These are phyloP conservation scores for Trametes polyzona DNA, from an alignment of 1,284 basidiomycete genomes.

Conservation along the genomic window DNA sequence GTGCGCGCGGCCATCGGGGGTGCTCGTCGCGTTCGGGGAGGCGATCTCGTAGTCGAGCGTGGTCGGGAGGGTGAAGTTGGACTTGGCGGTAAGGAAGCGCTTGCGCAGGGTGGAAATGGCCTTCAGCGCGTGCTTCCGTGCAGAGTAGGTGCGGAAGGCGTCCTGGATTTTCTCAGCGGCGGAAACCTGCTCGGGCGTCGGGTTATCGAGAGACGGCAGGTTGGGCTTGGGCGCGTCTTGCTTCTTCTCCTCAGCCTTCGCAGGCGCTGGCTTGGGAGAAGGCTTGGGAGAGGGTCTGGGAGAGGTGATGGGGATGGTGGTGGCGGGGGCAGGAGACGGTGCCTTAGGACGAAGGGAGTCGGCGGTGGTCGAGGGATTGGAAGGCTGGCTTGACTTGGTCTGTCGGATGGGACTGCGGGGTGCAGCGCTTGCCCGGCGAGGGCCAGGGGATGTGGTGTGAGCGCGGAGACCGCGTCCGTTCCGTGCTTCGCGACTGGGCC, in stretches of 20 bases:
- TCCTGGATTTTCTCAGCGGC: conserved; percentile 35
- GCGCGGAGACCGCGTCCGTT: conserved; percentile 2
- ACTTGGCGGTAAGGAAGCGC: conserved; percentile 29
- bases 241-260: neutral
- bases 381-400: conserved; percentile 3
- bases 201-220: conserved; percentile 11
- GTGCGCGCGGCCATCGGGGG: conserved; percentile 16
- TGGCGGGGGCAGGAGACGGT: conserved; percentile 5
- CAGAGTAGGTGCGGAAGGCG: conserved; percentile 27
- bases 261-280: neutral
- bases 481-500: conserved; percentile 7
- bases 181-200: conserved; percentile 22
- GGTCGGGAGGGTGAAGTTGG: conserved; percentile 30
- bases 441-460: conserved; percentile 3
- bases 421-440: conserved; percentile 2
- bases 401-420: conserved; percentile 18
- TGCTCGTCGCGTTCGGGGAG: conserved; percentile 3
- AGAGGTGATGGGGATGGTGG: conserved; percentile 18
- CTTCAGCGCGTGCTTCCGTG: conserved; percentile 26
- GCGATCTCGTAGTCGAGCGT: conserved; percentile 30
- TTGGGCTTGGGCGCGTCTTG: conserved; percentile 1
- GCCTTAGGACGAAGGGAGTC: neutral
- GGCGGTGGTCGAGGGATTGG: neutral
- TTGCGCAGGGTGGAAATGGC: conserved; percentile 27
- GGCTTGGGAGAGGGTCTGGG: conserved; percentile 1